Conservation (phyloP, 2,329 filamentous ascomycete species). For the Corinectria fuckeliana region DNA sequence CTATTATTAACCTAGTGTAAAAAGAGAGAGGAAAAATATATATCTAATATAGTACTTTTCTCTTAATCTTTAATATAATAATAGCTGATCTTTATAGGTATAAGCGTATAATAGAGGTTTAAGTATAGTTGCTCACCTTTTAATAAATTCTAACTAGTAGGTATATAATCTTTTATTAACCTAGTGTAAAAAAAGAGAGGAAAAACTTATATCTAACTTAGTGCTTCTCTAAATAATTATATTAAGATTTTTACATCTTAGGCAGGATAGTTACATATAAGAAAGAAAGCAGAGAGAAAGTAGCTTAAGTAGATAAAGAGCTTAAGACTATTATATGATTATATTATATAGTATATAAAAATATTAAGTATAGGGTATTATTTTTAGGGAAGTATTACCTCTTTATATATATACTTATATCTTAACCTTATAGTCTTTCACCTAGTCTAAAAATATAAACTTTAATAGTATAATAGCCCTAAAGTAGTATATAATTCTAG, state of each 20-base stretch:
- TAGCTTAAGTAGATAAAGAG: not conserved
- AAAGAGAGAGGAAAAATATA: not conserved
- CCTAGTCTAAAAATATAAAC: too few species aligned
- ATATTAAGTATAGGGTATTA: not conserved
- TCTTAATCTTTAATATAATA: too few species aligned
- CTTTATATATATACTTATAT: too few species aligned
- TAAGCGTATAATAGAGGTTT: too few species aligned
- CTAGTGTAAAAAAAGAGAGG: not conserved
- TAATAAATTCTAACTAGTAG: not conserved
- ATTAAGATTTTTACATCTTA: not conserved
- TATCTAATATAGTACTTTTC: not conserved
- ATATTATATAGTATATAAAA: not conserved
- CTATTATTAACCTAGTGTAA: not conserved
- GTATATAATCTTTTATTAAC: not conserved
- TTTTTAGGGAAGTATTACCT: not conserved
- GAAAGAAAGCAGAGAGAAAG: not conserved
- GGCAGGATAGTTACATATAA: not conserved
- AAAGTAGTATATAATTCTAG: too few species aligned
- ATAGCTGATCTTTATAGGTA: too few species aligned
- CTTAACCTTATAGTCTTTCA: too few species aligned
- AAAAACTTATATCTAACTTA: not conserved
- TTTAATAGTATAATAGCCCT: too few species aligned
- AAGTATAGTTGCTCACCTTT: too few species aligned
- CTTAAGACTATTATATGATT: not conserved
- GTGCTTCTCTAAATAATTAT: not conserved